A percentile compares a stretch with the other conserved stretches of the same genome.
Evolutionary conservation across 352 stramenopile genomes (phyloP).

Genomic region (Globisporangium abappressorium): DNA sequence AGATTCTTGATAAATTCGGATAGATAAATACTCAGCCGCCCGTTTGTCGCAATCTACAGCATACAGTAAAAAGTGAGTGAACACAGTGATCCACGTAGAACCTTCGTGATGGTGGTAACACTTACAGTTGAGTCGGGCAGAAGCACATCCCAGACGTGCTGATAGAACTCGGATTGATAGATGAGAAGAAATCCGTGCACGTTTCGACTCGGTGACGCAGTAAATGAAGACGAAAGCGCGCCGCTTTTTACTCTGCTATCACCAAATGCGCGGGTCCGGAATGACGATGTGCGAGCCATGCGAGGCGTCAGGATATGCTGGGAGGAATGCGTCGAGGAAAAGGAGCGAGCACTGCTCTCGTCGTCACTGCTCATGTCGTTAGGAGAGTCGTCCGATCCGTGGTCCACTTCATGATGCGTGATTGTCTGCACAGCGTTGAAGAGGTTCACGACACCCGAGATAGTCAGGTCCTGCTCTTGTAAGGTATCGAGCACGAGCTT

Average conservation of each 20-base stretch:
- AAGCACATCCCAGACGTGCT: constrained; percentile 49
- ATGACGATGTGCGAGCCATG: constrained; percentile 15
- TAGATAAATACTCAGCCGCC: constrained; percentile 51
- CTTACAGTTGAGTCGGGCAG: constrained; percentile 41
- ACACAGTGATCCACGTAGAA: neutral
- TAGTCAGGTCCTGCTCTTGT: constrained; percentile 41
- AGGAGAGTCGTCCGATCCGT: constrained; percentile 28
- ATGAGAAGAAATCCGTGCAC: constrained; percentile 41
- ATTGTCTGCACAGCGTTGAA: constrained; percentile 49
- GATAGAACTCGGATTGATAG: constrained; percentile 57
- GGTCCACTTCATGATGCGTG: constrained; percentile 28
- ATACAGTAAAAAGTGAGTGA: constrained; percentile 1
- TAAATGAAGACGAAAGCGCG: neutral
- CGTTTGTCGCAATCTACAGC: constrained; percentile 33
- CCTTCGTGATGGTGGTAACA: neutral
- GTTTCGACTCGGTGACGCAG: constrained; percentile 28
- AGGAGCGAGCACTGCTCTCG: constrained; percentile 14
- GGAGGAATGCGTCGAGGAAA: constrained; percentile 6
- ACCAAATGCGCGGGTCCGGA: constrained; percentile 9
- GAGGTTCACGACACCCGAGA: constrained; percentile 31
- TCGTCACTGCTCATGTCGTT: constrained; percentile 44
- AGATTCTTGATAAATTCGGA: constrained; percentile 67
- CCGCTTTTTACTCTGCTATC: constrained; percentile 6
- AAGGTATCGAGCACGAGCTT: constrained; percentile 51
- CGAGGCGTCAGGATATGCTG: constrained; percentile 8